phyloP scores from a whole-genome alignment of 169 alveolate species.

The Amoebophrya sp. region DNA sequence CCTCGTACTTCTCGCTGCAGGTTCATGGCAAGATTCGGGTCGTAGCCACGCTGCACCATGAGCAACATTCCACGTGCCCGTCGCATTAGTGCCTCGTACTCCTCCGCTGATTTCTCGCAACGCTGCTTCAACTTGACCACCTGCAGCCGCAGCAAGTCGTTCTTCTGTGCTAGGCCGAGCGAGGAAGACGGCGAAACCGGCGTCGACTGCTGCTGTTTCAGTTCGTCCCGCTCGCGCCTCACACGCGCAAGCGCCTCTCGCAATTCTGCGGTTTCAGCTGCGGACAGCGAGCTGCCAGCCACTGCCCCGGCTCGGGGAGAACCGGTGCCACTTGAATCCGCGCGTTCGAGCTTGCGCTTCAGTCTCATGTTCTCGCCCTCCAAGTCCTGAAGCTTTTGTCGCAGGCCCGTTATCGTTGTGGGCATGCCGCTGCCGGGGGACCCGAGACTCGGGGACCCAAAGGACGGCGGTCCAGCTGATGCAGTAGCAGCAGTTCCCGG shows the following conservation, averaged over 20 bases:
- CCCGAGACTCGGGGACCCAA: not conserved
- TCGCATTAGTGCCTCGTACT: not conserved
- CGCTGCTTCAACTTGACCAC: not conserved
- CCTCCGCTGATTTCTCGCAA: not conserved
- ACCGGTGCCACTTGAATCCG: not conserved
- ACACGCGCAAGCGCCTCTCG: not conserved
- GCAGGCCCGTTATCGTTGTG: not conserved
- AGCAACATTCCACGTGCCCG: not conserved
- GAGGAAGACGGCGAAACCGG: not conserved
- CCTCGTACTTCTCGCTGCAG: not conserved
- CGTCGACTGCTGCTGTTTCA: not conserved
- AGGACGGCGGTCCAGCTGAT: not conserved
- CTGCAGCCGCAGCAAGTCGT: constrained; percentile 8
- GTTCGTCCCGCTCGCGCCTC: not conserved
- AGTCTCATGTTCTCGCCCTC: not conserved
- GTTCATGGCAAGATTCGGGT: not conserved
- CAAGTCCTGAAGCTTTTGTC: not conserved
- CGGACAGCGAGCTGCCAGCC: not conserved
- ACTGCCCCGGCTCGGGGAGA: no score
- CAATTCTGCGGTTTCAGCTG: not conserved
- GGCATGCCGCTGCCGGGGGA: not conserved
- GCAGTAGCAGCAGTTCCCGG: not conserved
- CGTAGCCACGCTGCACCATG: not conserved
- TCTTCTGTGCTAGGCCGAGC: constrained; percentile 18
- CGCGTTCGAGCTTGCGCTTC: constrained; percentile 9